These are phyloP conservation scores for Trichophyton rubrum DNA, from an alignment of 2,329 filamentous ascomycete species.

Conservation along the genomic window DNA sequence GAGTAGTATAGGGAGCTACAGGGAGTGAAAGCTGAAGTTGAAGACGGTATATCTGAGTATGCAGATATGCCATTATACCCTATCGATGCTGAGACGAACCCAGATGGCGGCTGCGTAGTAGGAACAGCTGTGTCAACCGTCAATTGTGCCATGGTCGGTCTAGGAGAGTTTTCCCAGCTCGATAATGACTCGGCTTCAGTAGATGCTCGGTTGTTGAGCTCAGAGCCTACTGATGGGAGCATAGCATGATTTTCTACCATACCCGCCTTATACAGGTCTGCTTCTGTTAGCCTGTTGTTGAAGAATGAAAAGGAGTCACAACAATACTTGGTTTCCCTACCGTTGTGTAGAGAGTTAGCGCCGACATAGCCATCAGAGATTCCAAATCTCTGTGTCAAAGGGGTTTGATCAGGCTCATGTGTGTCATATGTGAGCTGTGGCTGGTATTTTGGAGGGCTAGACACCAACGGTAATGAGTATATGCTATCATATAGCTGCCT, in stretches of 20 bases:
- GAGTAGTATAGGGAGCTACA: conserved; percentile 55
- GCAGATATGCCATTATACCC: conserved; percentile 55
- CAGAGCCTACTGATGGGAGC: not conserved
- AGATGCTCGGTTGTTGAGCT: not conserved
- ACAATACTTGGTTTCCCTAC: not conserved
- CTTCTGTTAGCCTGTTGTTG: not conserved
- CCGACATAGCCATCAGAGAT: conserved; percentile 3
- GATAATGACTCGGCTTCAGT: conserved; percentile 5
- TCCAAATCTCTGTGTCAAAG: conserved; percentile 7
- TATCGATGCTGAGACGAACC: conserved; percentile 53
- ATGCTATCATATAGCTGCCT: conserved; percentile 7
- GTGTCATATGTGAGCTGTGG: conserved; percentile 6
- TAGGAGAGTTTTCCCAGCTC: conserved; percentile 7
- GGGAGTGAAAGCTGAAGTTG: conserved; percentile 44
- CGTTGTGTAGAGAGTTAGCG: not conserved
- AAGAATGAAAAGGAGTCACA: not conserved
- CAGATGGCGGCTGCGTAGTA: conserved; percentile 57
- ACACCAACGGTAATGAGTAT: conserved; percentile 8
- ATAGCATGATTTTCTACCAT: not conserved
- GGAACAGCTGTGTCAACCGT: conserved; percentile 17
- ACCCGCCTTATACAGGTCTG: not conserved
- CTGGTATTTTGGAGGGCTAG: conserved; percentile 5
- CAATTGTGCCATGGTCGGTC: conserved; percentile 9
- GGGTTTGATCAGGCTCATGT: conserved; percentile 5
- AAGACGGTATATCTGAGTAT: conserved; percentile 57